These are phyloP conservation scores for Neurospora sp. DNA, from an alignment of 495 filamentous ascomycete genomes.

Conservation along the genomic window DNA sequence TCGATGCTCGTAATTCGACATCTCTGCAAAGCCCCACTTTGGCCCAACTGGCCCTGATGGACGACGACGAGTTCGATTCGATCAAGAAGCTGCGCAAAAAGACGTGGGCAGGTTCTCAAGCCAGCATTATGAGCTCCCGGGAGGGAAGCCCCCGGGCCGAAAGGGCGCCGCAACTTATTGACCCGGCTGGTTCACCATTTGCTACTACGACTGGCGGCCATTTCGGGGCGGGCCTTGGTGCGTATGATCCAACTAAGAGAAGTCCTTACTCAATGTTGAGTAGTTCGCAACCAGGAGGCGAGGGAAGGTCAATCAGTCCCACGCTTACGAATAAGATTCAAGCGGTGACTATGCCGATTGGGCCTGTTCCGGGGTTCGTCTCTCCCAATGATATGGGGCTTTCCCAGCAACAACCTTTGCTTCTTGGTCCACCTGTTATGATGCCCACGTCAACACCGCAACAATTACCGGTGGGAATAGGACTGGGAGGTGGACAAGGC, in stretches of 20 bases:
- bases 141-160: slow-evolving; percentile 48
- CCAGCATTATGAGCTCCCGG: slow-evolving; percentile 49
- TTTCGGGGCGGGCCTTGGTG: not conserved
- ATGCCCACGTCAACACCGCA: not conserved
- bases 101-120: slow-evolving; percentile 75
- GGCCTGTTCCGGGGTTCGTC: not conserved
- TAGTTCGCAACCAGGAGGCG: not conserved
- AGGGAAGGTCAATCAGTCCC: not conserved
- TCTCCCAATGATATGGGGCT: not conserved
- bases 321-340: not conserved
- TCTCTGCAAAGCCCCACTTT: slow-evolving; percentile 46
- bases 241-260: not conserved
- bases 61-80: slow-evolving; percentile 48
- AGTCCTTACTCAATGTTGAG: not conserved
- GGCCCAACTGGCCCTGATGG: slow-evolving; percentile 62
- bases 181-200: not conserved
- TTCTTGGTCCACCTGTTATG: not conserved
- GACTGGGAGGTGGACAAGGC: not conserved
- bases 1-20: slow-evolving; percentile 16
- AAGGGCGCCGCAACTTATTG: slow-evolving; percentile 7
- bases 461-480: not conserved
- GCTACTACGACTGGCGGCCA: not conserved
- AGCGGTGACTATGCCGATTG: not conserved
- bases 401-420: not conserved
- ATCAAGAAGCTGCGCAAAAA: slow-evolving; percentile 62